Base-by-base conservation (phyloP, 768 basidiomycete genomes). In the Lactifluus subvellereus region DNA sequence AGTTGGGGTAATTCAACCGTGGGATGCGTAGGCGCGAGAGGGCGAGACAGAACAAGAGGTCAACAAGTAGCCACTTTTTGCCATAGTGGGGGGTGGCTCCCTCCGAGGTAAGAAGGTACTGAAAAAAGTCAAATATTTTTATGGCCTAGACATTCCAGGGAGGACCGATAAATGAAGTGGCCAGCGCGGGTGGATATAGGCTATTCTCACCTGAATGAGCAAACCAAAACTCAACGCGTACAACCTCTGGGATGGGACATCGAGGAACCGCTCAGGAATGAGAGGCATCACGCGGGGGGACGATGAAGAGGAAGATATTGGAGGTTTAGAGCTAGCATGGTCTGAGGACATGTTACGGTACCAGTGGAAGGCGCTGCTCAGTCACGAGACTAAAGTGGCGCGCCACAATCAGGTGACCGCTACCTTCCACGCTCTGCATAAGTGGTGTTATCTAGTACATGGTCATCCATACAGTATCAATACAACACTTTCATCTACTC, bases 181-280 rank as follows among this genome's bases (percentile, higher is more conserved):
- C 27, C 18, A 32, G 47, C n/a, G 51, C 20, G 30, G 1, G 5
- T 40, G 40, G 38, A 55, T 42, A 30, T 38, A 43, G 20, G 53
- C 32, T 30, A 30, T 55, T 68, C 80, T 59, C 66, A 89, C 92
- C 80, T 94, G 92, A 38, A 89, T 78, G 2, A 93, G 77, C 45
- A 86, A 80, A 8, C 87, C 89, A 30, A 93, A 74, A 64, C 91
- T 88, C 49, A 91, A 77, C 66, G 82, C 81, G 69, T 94, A 91
- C 6, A 90, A 80, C 54, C 94, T 80, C 71, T 93, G 90, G 16
- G 90, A 86, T 22, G 90, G 89, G 5, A 85, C 77, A 70, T 90
- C 88, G 35, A 94, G 67, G 70, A 84, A 85, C 60, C 79, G 81
- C 73, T 91, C 87, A 35, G 91, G 83, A 55, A 96, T 85, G 42